These are phyloP conservation scores for Triticum dicoccoides DNA, from an alignment of 176 grass and related monocot genomes.

Conservation along the genomic window DNA sequence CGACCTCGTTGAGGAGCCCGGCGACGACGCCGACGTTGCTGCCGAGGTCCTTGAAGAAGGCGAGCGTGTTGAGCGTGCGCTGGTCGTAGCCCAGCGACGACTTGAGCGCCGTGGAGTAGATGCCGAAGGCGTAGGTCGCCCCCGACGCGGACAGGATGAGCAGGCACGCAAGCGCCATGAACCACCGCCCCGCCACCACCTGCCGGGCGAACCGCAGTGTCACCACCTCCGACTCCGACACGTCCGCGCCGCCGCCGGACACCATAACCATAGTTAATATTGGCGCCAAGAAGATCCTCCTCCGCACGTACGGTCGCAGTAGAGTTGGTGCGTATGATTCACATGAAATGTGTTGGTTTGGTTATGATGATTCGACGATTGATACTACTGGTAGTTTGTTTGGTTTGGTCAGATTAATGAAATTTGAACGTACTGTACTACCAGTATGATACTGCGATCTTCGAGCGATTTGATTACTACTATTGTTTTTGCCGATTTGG, in stretches of 20 bases:
- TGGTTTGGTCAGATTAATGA: no score
- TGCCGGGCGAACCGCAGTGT: constrained; percentile 2
- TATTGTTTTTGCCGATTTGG: no score
- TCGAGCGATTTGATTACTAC: no score
- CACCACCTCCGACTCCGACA: background rate
- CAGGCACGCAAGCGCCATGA: constrained; percentile 34
- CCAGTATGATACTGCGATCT: no score
- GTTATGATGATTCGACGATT: no score
- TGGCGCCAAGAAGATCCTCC: no score
- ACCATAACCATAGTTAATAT: no score
- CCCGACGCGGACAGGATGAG: constrained; percentile 36
- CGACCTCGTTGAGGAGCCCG: constrained; percentile 52
- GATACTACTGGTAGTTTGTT: no score
- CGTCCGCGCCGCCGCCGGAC: background rate
- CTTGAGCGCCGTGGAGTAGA: constrained; percentile 55
- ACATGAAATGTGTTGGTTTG: no score
- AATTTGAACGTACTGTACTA: no score
- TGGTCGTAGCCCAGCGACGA: constrained; percentile 53
- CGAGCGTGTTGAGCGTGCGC: constrained; percentile 51
- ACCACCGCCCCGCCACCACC: constrained; percentile 35
- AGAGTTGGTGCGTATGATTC: no score
- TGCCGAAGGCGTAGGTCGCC: constrained; percentile 38
- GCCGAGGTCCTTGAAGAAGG: constrained; percentile 70
- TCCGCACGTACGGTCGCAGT: no score
- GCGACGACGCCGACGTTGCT: constrained; percentile 56